phyloP scores from a whole-genome alignment of 192 early-diverging fungal species.

The Podila verticillata region DNA sequence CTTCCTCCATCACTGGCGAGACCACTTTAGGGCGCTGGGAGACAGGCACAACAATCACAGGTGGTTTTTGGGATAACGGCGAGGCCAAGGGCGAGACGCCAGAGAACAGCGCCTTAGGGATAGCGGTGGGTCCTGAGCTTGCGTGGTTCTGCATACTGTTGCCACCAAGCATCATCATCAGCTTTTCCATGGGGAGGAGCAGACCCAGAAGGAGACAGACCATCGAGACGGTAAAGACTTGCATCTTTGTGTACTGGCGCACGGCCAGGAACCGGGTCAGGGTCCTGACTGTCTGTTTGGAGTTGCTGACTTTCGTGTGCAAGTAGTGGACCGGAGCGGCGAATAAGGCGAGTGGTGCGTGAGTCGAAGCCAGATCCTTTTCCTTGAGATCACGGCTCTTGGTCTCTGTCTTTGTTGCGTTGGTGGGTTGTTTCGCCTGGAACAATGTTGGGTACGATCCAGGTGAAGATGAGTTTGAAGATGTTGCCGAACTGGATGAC shows the following conservation, averaged over 20 bases:
- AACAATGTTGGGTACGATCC: conserved; percentile 42
- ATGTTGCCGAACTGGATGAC: conserved; percentile 22
- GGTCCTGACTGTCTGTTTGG: conserved; percentile 29
- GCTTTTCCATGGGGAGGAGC: conserved; percentile 52
- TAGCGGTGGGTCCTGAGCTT: no score
- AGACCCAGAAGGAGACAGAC: conserved; percentile 52
- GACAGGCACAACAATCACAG: no score
- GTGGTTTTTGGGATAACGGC: no score
- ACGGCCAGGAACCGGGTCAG: conserved; percentile 32
- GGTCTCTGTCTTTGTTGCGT: conserved; percentile 1
- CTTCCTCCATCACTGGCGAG: no score
- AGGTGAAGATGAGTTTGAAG: conserved; percentile 24
- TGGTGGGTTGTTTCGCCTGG: conserved; percentile 15
- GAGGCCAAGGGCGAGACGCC: no score
- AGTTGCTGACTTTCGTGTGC: conserved; percentile 24
- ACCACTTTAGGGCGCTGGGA: no score
- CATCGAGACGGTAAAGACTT: conserved; percentile 51
- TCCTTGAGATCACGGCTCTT: background rate
- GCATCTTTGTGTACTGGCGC: conserved; percentile 54
- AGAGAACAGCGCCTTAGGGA: no score
- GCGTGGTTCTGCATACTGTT: no score
- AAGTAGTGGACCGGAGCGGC: conserved; percentile 10
- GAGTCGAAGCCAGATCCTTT: background rate
- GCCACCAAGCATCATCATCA: conserved; percentile 20
- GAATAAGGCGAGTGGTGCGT: background rate